Base-by-base conservation (phyloP, 257 asterid species). In the Hygrophila difformis region DNA sequence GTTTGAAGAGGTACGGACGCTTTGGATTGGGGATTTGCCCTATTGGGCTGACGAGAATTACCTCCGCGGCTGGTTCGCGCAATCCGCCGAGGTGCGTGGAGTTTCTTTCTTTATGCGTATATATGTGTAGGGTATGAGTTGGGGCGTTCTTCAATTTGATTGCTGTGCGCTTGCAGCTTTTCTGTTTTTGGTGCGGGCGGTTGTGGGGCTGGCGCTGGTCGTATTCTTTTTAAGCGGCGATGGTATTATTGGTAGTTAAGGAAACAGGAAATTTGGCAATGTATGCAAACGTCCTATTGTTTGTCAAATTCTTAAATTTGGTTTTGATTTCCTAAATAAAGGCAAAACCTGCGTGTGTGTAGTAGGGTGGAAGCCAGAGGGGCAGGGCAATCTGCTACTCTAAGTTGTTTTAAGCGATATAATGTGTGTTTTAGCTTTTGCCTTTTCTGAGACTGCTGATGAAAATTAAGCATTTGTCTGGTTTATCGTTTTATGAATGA, bases 1-100 rank as follows among this genome's bases (percentile, higher is more conserved):
- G 26, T 77, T 82, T 6, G 98, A 89, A 65, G 98, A 89, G 62
- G 98, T 89, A 6, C 96, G 98, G 6, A 89, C 98, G 46, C 96
- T 89, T 13, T 89, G 98, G 98, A 89, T 89, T 54, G 98, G 98
- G 18, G 98, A 89, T 73, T 80, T 89, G 79, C 98, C 98, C 11
- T 82, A 77, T 49, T 89, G 98, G 98, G 96, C 98, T 20, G 98
- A 89, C 56, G 98, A 89, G 56, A 65, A 76, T 39, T 89, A 82
- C 61, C 93, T 89, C 53, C 87, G 84, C 33, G 76, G 82, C 63
- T 89, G 98, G 96, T 89, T 89, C 60, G 57, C 92, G 46, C 86
- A 68, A 47, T 64, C 94, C 39, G 87, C 76, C 66, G 98, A 89
- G 88, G 98, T 84, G 36, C 43, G 21, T 24, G 14, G 13, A 3